Evolutionary conservation across 192 early-diverging fungal species (phyloP), one percentile per base, ranked within the genome.

Genomic region (Umbelopsis sp.): DNA sequence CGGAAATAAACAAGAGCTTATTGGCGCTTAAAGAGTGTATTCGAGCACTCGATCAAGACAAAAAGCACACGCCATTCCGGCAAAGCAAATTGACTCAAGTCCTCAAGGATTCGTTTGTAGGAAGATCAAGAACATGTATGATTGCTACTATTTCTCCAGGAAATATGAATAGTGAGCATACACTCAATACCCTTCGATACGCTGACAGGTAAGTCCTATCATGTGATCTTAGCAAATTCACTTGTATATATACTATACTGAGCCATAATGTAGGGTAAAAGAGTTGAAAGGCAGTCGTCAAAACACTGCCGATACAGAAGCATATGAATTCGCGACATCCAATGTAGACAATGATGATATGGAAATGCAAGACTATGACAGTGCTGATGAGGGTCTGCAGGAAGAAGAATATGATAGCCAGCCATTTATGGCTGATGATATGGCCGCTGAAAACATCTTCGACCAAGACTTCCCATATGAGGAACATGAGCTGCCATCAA

Each of bases 1-100:
- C 96, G 2, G 96, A 99, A 80, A 99, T 99, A 85, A 99, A 99
- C 85, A 98, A 97, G 80, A 95, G 94, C 74, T 83, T 99, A 69
- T 82, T 99, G 48, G 97, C 97, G 3, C 79, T 99, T 64, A 98
- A 99, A 76, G 96, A 98, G 73, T 98, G 96, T 71, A 99, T 99
- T 79, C 90, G 96, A 65, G 95, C 97, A 2, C 79, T 98, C 47
- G 97, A 98, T 72, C 90, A 95, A 70, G 91, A 92, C 74, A 95
- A 95, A 69, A 94, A 89, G 66, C 97, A 99, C 80, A 95, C 93
- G 55, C 97, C 97, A 15, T 99, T 98, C 85, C 87, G 97, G 53
- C 95, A 97, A 75, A 92, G 90, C 74, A 99, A 99, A 82, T 76
- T 99, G 52, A 99, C 97, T 0, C 96, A 98, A 82, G 92, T 96